These are phyloP conservation scores for Trichosporon coremiiforme DNA, from an alignment of 1,284 basidiomycete species.

Conservation along the genomic window DNA sequence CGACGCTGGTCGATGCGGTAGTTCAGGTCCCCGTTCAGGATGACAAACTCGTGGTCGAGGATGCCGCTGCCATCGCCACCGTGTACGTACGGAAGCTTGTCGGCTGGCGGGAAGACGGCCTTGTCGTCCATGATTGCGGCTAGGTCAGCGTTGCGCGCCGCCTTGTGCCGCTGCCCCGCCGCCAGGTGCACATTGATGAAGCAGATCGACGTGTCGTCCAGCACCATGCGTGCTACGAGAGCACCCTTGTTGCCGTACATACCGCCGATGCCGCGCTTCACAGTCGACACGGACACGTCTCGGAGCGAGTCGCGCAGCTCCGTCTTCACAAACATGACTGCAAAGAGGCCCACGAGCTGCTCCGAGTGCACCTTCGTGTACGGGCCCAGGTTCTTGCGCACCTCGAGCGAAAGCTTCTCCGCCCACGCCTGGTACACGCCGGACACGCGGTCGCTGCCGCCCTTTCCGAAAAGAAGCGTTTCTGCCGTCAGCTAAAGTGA, in stretches of 20 bases:
- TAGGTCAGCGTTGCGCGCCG: constrained; percentile 81
- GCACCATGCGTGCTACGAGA: constrained; percentile 82
- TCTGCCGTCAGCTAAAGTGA: constrained; percentile 54
- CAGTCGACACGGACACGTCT: constrained; percentile 72
- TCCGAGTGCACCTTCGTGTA: constrained; percentile 83
- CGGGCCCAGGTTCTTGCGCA: constrained; percentile 69
- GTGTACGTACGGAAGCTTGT: constrained; percentile 72
- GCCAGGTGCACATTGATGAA: constrained; percentile 96
- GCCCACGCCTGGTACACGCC: constrained; percentile 84
- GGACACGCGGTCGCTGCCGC: constrained; percentile 74
- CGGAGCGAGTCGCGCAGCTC: constrained; percentile 61
- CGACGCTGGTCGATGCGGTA: constrained; percentile 91
- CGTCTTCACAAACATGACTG: constrained; percentile 73
- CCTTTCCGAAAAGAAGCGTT: constrained; percentile 73
- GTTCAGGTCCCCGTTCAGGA: constrained; percentile 69
- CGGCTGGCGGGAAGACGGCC: constrained; percentile 64
- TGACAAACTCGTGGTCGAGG: constrained; percentile 89
- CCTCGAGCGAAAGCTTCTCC: constrained; percentile 71
- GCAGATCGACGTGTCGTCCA: constrained; percentile 89
- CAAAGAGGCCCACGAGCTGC: constrained; percentile 87
- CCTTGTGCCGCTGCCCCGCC: constrained; percentile 81
- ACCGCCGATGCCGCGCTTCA: constrained; percentile 88
- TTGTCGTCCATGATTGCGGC: constrained; percentile 82
- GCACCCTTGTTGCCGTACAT: constrained; percentile 97
- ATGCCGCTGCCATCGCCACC: constrained; percentile 95